A percentile compares a stretch with the other conserved stretches of the same genome.
These are phyloP conservation scores for Cryptosporidium parvum DNA, from an alignment of 169 alveolate genomes.

Conservation along the genomic window DNA sequence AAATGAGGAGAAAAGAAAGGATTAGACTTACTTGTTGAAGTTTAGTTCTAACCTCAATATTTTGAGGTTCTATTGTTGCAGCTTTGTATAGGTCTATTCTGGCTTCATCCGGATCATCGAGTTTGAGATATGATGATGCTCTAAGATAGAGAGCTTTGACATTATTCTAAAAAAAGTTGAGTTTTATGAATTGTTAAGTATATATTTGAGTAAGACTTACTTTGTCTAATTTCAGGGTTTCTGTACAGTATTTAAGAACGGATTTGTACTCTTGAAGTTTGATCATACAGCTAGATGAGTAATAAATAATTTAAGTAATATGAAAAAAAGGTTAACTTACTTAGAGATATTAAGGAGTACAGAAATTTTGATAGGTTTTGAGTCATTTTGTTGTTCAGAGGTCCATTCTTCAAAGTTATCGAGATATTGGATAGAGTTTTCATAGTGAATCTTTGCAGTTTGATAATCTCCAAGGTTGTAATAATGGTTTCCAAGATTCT, in stretches of 20 bases:
- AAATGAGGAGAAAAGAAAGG: background rate
- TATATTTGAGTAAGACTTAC: background rate
- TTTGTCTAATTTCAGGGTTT: slow-evolving; percentile 35
- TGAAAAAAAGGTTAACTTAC: slow-evolving; percentile 19
- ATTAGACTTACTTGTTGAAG: slow-evolving; percentile 55
- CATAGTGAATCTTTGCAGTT: slow-evolving; percentile 36
- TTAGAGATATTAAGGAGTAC: slow-evolving; percentile 49
- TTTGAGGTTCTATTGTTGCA: slow-evolving; percentile 59
- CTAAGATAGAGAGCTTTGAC: slow-evolving; percentile 66
- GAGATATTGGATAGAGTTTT: slow-evolving; percentile 37
- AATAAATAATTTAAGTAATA: background rate
- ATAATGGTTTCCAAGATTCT: slow-evolving; percentile 49
- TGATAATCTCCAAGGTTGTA: slow-evolving; percentile 27
- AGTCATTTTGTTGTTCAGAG: slow-evolving; percentile 12
- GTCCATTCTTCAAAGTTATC: slow-evolving; percentile 55
- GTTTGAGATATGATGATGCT: slow-evolving; percentile 32
- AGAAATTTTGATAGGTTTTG: slow-evolving; percentile 48
- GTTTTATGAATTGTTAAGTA: background rate
- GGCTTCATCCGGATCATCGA: slow-evolving; percentile 60
- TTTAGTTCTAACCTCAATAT: slow-evolving; percentile 42
- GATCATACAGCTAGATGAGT: slow-evolving; percentile 24
- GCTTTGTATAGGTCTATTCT: slow-evolving; percentile 52
- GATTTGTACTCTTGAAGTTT: slow-evolving; percentile 34
- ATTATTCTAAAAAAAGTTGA: slow-evolving; percentile 14
- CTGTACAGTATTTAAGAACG: slow-evolving; percentile 40